Conservation (phyloP, 257 asterid species). For the Fraxinus americana region DNA sequence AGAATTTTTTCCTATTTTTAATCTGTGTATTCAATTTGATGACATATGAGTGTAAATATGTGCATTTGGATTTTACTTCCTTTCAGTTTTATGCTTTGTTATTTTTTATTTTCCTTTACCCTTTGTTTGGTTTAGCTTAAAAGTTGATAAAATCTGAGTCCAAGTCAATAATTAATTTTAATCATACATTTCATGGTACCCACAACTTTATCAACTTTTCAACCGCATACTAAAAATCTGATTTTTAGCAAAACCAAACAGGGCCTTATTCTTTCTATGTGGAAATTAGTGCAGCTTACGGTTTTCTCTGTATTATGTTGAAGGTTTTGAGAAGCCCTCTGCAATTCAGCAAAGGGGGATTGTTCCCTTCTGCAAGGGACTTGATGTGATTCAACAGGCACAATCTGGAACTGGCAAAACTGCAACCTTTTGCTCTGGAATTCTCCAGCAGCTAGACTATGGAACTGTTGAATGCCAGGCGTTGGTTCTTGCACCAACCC, state of each 20-base stretch:
- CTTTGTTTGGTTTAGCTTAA: too few species aligned
- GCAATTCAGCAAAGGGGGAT: conserved; percentile 74
- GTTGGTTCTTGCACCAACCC: conserved; percentile 67
- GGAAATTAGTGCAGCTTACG: not conserved
- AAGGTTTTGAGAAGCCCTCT: conserved; percentile 71
- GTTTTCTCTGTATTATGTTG: conserved; percentile 12
- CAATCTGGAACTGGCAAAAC: conserved; percentile 73
- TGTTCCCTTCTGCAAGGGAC: conserved; percentile 64
- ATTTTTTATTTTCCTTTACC: not conserved
- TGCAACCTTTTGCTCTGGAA: conserved; percentile 70
- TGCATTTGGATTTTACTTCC: not conserved
- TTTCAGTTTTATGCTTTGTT: not conserved
- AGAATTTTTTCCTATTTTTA: not conserved
- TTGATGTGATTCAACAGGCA: conserved; percentile 65
- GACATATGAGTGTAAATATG: not conserved
- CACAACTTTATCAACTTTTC: too few species aligned
- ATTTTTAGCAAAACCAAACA: too few species aligned
- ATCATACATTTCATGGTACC: too few species aligned
- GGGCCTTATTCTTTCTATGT: not conserved
- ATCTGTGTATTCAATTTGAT: not conserved
- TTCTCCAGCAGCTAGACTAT: conserved; percentile 66
- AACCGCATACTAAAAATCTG: too few species aligned
- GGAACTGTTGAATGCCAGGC: conserved; percentile 63
- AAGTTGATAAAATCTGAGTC: too few species aligned
- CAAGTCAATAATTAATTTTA: too few species aligned